Percentiles rank a stretch among this genome's conserved stretches.
These are phyloP conservation scores for Leucocoprinus birnbaumii DNA, from an alignment of 768 basidiomycete species.

Conservation along the genomic window DNA sequence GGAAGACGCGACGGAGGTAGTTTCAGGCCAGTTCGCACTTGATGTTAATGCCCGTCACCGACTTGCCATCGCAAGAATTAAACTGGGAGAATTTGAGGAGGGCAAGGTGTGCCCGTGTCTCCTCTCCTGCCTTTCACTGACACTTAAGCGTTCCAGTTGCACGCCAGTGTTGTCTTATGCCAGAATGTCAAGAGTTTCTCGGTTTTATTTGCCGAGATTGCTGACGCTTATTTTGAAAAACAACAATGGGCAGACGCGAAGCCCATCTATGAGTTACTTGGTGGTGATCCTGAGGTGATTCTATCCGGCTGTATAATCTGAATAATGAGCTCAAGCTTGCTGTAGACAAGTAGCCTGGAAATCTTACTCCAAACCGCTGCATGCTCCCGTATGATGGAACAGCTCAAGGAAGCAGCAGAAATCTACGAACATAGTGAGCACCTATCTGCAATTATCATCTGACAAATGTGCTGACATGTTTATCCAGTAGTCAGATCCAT, in stretches of 20 bases:
- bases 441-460: no score
- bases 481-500: conserved; percentile 57
- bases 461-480: not conserved
- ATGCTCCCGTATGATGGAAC: conserved; percentile 76
- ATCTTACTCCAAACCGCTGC: conserved; percentile 76
- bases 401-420: conserved; percentile 73
- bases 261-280: conserved; percentile 76
- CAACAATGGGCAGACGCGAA: conserved; percentile 77
- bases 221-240: conserved; percentile 77
- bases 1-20: conserved; percentile 48
- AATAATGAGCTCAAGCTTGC: no score
- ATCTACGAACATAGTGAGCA: conserved; percentile 77
- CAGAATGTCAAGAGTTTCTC: conserved; percentile 79
- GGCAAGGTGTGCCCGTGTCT: conserved; percentile 57
- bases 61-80: conserved; percentile 78
- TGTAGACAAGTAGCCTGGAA: conserved; percentile 71
- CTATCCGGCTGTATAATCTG: not conserved
- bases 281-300: conserved; percentile 64
- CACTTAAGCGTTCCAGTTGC: conserved; percentile 46
- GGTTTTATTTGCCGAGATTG: conserved; percentile 78
- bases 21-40: conserved; percentile 39
- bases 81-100: conserved; percentile 75
- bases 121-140: not conserved
- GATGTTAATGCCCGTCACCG: conserved; percentile 82
- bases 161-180: conserved; percentile 67